Evolutionary conservation across 176 grass and related monocot genomes (phyloP).

Genomic region (Triticum aestivum): DNA sequence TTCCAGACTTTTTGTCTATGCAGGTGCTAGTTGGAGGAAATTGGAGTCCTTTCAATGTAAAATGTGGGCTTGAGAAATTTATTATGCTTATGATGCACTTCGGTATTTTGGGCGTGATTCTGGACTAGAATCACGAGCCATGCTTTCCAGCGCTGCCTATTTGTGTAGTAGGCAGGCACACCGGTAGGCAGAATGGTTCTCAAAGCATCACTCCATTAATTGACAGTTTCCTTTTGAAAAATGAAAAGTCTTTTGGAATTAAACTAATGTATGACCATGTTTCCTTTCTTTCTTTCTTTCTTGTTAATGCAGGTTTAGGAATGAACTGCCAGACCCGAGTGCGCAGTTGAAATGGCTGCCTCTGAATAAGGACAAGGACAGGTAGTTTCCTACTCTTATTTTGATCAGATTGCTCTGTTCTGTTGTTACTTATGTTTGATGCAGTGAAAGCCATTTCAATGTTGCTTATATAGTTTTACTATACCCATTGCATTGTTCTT

Average conservation of each 20-base stretch:
- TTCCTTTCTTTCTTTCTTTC: background rate
- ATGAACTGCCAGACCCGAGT: conserved; percentile 92
- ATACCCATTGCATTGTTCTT: too few species aligned
- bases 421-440: background rate
- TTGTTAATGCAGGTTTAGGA: conserved; percentile 72
- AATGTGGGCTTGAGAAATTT: background rate
- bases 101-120: background rate
- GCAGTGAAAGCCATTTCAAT: background rate
- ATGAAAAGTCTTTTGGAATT: background rate
- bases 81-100: background rate
- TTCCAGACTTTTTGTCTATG: background rate
- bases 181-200: background rate
- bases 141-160: background rate
- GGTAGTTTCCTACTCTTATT: conserved; percentile 45
- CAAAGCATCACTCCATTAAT: background rate
- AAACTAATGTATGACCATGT: conserved; percentile 16
- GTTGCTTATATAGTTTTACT: background rate
- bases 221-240: background rate
- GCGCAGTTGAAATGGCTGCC: conserved; percentile 81
- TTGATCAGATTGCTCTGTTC: conserved; percentile 7
- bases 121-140: background rate
- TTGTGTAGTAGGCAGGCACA: background rate
- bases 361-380: conserved; percentile 87
- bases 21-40: background rate
- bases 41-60: background rate